Conservation (phyloP, 225 moss, liverwort and hornwort species). For the Antitrichia curtipendula region DNA sequence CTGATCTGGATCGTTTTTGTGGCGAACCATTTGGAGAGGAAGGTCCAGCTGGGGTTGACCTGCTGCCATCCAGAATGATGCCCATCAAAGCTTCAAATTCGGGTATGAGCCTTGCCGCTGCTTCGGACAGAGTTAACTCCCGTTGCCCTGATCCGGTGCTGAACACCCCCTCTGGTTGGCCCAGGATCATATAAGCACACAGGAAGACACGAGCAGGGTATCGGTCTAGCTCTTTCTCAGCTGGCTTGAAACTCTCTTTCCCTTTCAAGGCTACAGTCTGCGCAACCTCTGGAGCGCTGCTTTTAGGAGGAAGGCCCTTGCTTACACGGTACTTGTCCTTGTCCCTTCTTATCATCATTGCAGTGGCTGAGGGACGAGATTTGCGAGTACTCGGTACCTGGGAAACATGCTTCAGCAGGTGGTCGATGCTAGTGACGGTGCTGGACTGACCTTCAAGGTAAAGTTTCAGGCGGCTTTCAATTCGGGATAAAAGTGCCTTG, state of each 20-base stretch:
- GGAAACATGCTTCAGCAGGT: constrained; percentile 67
- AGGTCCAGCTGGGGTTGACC: constrained; percentile 15
- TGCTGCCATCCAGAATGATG: constrained; percentile 28
- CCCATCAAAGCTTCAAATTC: constrained; percentile 39
- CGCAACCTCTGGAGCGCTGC: not conserved
- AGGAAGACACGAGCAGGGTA: constrained; percentile 58
- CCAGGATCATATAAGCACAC: constrained; percentile 59
- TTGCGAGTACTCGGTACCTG: not conserved
- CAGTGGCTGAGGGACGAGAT: not conserved
- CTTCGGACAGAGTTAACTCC: constrained; percentile 39
- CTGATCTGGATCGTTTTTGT: constrained; percentile 13
- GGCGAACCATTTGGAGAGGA: constrained; percentile 29
- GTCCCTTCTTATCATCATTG: not conserved
- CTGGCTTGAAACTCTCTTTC: constrained; percentile 12
- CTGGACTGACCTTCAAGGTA: constrained; percentile 49
- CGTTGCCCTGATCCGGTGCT: constrained; percentile 35
- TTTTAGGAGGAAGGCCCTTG: constrained; percentile 11
- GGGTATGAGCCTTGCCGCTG: constrained; percentile 40
- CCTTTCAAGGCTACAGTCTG: not conserved
- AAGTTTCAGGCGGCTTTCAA: constrained; percentile 80
- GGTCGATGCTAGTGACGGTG: constrained; percentile 50
- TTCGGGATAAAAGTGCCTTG: constrained; percentile 64
- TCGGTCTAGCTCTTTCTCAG: constrained; percentile 31
- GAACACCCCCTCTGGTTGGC: constrained; percentile 59
- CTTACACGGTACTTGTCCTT: not conserved